phyloP scores from a whole-genome alignment of 2,329 filamentous ascomycete species.

The Chalaropsis thielavioides region DNA sequence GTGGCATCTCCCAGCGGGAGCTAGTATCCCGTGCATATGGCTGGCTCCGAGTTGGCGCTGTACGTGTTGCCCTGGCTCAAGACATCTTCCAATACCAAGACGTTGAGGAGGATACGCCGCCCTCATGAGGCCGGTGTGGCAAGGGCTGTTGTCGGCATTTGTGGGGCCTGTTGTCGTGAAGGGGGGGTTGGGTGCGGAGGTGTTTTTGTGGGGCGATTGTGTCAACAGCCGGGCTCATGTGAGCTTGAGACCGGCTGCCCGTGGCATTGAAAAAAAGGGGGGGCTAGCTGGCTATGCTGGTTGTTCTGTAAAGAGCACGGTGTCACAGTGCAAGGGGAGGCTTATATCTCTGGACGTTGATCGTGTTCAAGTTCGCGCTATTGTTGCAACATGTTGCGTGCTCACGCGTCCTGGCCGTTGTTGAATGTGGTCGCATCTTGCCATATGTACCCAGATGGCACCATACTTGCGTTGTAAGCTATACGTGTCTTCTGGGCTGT shows the following conservation, averaged over 20 bases:
- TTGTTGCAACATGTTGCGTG: constrained; percentile 6
- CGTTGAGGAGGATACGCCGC: constrained; percentile 40
- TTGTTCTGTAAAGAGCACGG: not conserved
- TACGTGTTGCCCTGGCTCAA: constrained; percentile 58
- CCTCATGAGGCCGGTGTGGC: not conserved
- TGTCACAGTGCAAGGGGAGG: not conserved
- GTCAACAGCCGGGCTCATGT: not conserved
- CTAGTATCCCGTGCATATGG: constrained; percentile 48
- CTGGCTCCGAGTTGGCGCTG: constrained; percentile 40
- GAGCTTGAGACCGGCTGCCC: too few relatives aligned
- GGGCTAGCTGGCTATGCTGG: too few relatives aligned
- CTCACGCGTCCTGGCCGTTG: not conserved
- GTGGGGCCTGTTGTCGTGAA: not conserved
- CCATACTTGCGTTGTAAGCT: not conserved
- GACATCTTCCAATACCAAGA: constrained; percentile 51
- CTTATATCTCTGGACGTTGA: not conserved
- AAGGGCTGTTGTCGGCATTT: not conserved
- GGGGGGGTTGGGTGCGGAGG: not conserved
- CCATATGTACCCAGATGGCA: not conserved
- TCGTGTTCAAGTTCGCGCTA: not conserved
- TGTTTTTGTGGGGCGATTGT: not conserved
- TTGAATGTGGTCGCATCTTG: not conserved
- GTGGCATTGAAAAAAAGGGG: too few relatives aligned
- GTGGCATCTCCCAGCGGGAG: constrained; percentile 60
- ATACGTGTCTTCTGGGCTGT: too few relatives aligned